Conservation (phyloP, 192 early-diverging fungal genomes). For the Coemansia sp. region DNA sequence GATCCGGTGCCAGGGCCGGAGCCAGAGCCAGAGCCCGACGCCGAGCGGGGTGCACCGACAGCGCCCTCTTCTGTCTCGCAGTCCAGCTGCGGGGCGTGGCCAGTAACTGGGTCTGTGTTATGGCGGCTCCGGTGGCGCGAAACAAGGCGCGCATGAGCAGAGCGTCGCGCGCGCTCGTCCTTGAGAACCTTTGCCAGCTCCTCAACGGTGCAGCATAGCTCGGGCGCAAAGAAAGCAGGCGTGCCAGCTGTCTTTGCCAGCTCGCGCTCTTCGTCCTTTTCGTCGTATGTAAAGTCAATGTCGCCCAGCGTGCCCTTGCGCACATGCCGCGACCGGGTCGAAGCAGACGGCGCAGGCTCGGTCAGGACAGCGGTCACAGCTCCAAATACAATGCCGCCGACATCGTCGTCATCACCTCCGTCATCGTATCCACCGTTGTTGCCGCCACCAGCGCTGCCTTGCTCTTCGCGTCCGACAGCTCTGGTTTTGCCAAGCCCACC, state of each 20-base stretch:
- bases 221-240: constrained; percentile 98
- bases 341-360: constrained; percentile 9
- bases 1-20: neutral
- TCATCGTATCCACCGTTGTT: constrained; percentile 21
- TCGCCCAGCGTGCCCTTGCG: constrained; percentile 38
- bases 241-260: constrained; percentile 92
- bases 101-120: constrained; percentile 14
- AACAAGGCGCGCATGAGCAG: constrained; percentile 8
- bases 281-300: constrained; percentile 48
- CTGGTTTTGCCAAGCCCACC: no score
- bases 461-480: no score
- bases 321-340: constrained; percentile 17
- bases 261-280: constrained; percentile 71
- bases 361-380: constrained; percentile 11
- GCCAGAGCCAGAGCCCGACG: neutral
- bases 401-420: constrained; percentile 33
- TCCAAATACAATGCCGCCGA: constrained; percentile 40
- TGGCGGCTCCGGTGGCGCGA: constrained; percentile 17
- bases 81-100: constrained; percentile 13
- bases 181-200: constrained; percentile 43
- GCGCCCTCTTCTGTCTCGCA: neutral
- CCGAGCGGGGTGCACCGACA: neutral
- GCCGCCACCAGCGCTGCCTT: no score
- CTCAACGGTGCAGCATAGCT: constrained; percentile 75
- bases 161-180: constrained; percentile 24